Base-by-base conservation (phyloP, 352 stramenopile genomes). In the Blastocystis sp. region DNA sequence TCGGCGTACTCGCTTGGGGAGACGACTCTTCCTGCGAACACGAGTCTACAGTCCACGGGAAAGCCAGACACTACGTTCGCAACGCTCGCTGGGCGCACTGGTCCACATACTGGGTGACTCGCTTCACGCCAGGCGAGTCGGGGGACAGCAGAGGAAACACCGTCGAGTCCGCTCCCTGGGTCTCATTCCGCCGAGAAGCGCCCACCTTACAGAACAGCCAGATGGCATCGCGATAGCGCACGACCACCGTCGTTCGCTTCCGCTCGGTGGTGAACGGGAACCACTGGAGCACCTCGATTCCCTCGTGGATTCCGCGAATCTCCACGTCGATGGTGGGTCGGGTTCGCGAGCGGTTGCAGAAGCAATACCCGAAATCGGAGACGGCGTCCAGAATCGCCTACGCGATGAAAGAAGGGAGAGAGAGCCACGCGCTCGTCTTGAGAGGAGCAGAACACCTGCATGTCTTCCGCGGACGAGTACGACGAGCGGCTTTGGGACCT, bases 361-460 rank as follows among this genome's bases (percentile, higher is more conserved):
- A 80, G 24, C 70, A 24, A 29, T 80, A 89, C 2, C 63, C 63
- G 50, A 77, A 80, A 9, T 24, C 24, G 9, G 67, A 26, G 9
- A 62, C 67, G 21, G 67, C 63, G 51, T 80, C 79, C 10, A 89
- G 37, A 50, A 89, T 51, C 0, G 79, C 79, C 79, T 89, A 55
- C 3, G 19, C 29, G 45, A 13, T 6, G 41, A 33, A 31, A 26
- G 21, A 39, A 1, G 12, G 16, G 26, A 77, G 31, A 61, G 6
- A 55, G 21, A n/a, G n/a, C 60, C 29, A 89, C 79, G 19, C 67
- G 63, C 35, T 89, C 79, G 26, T 89, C 79, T 39, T 89, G 63
- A 3, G 79, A 89, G 31, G 79, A 89, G 50, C 79, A 89, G 59
- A 89, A 77, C n/a, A 89, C 63, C 60, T 77, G 79, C 62, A 62